Conservation (phyloP, 2,329 filamentous ascomycete species). For the Hypoxylon sp. region DNA sequence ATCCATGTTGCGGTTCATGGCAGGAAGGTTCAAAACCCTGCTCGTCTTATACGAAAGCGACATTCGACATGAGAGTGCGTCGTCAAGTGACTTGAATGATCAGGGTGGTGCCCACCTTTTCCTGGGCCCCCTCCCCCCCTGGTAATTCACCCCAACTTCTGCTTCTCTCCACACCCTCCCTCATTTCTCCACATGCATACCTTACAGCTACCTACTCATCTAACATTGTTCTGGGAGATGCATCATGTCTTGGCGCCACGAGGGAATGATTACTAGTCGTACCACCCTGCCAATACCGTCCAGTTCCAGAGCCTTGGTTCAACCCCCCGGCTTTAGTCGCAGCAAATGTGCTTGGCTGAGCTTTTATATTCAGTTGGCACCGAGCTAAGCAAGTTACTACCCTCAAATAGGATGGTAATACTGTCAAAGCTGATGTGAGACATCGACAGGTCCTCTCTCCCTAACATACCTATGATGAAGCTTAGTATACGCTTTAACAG, state of each 20-base stretch:
- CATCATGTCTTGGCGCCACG: conserved; percentile 27
- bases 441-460: not conserved
- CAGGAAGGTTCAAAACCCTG: conserved; percentile 1
- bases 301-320: conserved; percentile 33
- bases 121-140: conserved; percentile 13
- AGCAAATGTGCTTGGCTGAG: conserved; percentile 20
- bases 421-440: not conserved
- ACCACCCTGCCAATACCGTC: conserved; percentile 11
- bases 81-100: conserved; percentile 11
- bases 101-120: conserved; percentile 31
- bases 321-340: conserved; percentile 16
- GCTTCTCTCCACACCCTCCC: conserved; percentile 17
- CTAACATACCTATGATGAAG: no score
- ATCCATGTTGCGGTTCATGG: conserved; percentile 12
- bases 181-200: conserved; percentile 30
- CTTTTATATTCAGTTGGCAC: conserved; percentile 6
- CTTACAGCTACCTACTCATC: not conserved
- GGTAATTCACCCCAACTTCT: conserved; percentile 2
- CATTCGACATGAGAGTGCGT: conserved; percentile 17
- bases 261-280: conserved; percentile 8
- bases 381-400: conserved; percentile 1
- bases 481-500: no score
- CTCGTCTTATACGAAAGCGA: conserved; percentile 17
- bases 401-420: conserved; percentile 2
- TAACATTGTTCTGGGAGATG: conserved; percentile 18